Percentiles rank a stretch among this genome's conserved stretches.
Evolutionary conservation across 2,329 filamentous ascomycete species (phyloP).

Genomic region (Venturia effusa): DNA sequence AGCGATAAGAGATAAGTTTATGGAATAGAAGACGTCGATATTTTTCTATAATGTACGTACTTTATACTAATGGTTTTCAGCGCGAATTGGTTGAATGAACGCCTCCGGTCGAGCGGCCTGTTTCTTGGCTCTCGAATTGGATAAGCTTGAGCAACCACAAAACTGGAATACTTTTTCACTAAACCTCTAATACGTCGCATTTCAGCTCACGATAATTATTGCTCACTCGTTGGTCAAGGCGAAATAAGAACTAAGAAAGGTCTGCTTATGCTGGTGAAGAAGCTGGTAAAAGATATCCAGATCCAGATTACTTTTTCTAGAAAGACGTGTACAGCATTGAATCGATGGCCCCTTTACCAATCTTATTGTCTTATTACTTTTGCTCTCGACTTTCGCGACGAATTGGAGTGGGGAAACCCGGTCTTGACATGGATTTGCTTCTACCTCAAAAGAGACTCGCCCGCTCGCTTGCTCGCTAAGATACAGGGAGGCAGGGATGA

Average conservation of each 20-base stretch:
- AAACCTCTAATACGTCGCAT: too few relatives aligned
- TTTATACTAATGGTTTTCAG: not conserved
- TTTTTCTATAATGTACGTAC: not conserved
- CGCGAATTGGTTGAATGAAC: not conserved
- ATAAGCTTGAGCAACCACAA: not conserved
- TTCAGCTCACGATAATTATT: too few relatives aligned
- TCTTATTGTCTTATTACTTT: too few relatives aligned
- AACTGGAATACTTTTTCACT: not conserved
- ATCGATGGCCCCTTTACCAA: too few relatives aligned
- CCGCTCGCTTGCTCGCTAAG: not conserved
- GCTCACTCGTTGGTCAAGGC: too few relatives aligned
- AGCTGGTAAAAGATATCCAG: too few relatives aligned
- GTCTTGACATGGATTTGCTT: not conserved
- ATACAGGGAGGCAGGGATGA: not conserved
- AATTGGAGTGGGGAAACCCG: not conserved
- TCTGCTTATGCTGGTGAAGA: too few relatives aligned
- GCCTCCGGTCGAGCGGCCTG: not conserved
- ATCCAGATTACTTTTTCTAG: too few relatives aligned
- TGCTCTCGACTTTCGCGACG: not conserved
- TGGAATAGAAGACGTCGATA: not conserved
- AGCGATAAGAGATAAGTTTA: not conserved
- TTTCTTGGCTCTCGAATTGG: not conserved
- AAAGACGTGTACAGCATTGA: too few relatives aligned
- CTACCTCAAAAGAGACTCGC: not conserved
- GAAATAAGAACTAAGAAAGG: too few relatives aligned